Evolutionary conservation across 352 stramenopile species (phyloP).

Genomic region (Pythium dissimile): DNA sequence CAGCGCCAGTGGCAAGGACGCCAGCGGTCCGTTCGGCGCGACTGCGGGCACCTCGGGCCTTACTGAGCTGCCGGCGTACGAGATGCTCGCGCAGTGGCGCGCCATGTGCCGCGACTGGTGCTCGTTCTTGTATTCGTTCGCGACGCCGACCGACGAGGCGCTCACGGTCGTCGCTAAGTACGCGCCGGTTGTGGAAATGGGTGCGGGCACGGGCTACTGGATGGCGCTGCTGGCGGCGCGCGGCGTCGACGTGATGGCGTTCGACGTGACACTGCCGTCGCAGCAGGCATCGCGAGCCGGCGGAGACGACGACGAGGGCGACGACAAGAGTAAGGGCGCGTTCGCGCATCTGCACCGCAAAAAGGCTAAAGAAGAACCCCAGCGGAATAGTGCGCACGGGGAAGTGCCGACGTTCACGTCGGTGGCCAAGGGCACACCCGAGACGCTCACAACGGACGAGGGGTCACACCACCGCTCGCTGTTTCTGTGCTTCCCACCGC

Average conservation of each 20-base stretch:
- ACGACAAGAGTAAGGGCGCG: neutral
- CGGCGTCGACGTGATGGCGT: constrained; percentile 77
- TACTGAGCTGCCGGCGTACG: constrained; percentile 55
- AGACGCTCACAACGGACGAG: constrained; percentile 41
- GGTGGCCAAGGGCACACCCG: constrained; percentile 48
- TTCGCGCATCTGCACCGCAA: constrained; percentile 19
- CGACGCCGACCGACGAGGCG: constrained; percentile 55
- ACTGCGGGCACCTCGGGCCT: constrained; percentile 16
- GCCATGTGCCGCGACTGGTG: constrained; percentile 77
- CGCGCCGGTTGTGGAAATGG: constrained; percentile 84
- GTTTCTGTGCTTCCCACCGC: constrained; percentile 72
- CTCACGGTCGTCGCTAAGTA: constrained; percentile 46
- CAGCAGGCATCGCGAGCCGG: neutral
- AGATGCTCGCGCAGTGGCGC: constrained; percentile 66
- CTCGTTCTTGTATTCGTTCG: constrained; percentile 72
- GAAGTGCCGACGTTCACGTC: constrained; percentile 63
- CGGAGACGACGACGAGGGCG: neutral
- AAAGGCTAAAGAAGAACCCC: constrained; percentile 9
- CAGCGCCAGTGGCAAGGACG: constrained; percentile 9
- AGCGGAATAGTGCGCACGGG: constrained; percentile 58
- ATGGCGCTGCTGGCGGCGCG: constrained; percentile 64
- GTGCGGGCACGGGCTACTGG: constrained; percentile 90
- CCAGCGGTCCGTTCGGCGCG: neutral
- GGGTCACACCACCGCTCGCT: constrained; percentile 39
- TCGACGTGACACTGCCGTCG: constrained; percentile 52